Conservation (phyloP, 257 asterid genomes). For the Agastache rugosa region DNA sequence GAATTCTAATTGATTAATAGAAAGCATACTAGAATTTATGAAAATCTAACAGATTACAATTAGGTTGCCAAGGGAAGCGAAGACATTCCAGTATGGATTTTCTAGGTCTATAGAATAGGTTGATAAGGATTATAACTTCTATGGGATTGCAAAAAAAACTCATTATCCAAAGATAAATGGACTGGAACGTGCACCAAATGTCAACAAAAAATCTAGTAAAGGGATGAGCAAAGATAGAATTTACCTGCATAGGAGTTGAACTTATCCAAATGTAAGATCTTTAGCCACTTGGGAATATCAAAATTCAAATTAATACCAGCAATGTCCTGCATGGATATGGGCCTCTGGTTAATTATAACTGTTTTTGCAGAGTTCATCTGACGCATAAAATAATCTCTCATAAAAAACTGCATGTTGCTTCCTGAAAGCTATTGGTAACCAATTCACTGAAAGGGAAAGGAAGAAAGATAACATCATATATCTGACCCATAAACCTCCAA, state of each 20-base stretch:
- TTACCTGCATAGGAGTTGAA: slow-evolving; percentile 88
- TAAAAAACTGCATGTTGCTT: not conserved
- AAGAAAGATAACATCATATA: slow-evolving; percentile 18
- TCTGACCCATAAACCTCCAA: slow-evolving; percentile 96
- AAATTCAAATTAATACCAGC: slow-evolving; percentile 92
- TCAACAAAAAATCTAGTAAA: slow-evolving; percentile 17
- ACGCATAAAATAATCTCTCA: slow-evolving; percentile 12
- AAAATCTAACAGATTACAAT: slow-evolving; percentile 15
- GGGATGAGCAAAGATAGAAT: slow-evolving; percentile 34
- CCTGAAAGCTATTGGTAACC: slow-evolving; percentile 27
- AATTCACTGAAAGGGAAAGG: slow-evolving; percentile 26
- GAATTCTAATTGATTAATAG: not conserved
- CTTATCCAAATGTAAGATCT: slow-evolving; percentile 71
- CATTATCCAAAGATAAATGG: slow-evolving; percentile 19
- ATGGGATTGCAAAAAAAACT: slow-evolving; percentile 4
- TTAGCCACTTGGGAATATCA: slow-evolving; percentile 87
- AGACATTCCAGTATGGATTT: not conserved
- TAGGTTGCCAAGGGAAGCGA: slow-evolving; percentile 11
- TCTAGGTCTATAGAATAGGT: slow-evolving; percentile 13
- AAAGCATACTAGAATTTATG: slow-evolving; percentile 1
- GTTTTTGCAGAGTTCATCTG: slow-evolving; percentile 5
- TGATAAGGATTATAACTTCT: not conserved
- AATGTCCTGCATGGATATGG: slow-evolving; percentile 66
- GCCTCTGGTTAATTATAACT: slow-evolving; percentile 16
- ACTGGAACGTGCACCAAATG: slow-evolving; percentile 31